Evolutionary conservation across 805 yeast species (phyloP), one percentile per base, ranked within the genome.

Genomic region (Schizosaccharomyces octosporus): DNA sequence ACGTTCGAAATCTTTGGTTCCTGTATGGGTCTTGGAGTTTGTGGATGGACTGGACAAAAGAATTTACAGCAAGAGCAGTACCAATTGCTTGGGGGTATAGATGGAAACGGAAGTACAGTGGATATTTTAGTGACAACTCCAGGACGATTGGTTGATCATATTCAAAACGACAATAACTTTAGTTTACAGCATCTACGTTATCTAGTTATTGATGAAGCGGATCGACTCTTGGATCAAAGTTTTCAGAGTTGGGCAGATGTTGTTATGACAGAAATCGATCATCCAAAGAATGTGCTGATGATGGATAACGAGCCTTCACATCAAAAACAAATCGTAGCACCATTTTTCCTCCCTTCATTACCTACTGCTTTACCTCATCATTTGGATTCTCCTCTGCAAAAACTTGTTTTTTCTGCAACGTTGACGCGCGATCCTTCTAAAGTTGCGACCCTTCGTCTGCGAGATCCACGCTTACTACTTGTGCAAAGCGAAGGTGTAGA

Each of bases 131-230:
- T 74, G 9, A 64, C 73, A 3, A 68, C 70, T 3, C 70, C 70
- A 4, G 79, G 79, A 51, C 77, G 95, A 71, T 75, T 89, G 63
- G 81, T 90, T 80, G 98, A 90, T 71, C 98, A 90, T 75, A 74
- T 90, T 68, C 95, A 89, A 68, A 81, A 85, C 66, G 90, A 97
- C 21, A 85, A 85, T 70, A 97, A 96, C 1, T 90, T 90, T 68
- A 80, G 85, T 2, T 73, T 90, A 66, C 79, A 85, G 64, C 82
- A 83, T 62, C 75, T 90, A 68, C 83, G 85, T 70, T 90, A 76
- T 70, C 76, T 90, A 63, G 95, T 90, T 4, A 84, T 90, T 84
- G 98, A 90, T 72, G 98, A 90, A 74, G 98, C 98, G 27, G 98
- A 90, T 72, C 78, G 98, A 70, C 78, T 90, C 66, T 84, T 93